phyloP scores from a whole-genome alignment of 768 basidiomycete species.

The Collybia mongolica region DNA sequence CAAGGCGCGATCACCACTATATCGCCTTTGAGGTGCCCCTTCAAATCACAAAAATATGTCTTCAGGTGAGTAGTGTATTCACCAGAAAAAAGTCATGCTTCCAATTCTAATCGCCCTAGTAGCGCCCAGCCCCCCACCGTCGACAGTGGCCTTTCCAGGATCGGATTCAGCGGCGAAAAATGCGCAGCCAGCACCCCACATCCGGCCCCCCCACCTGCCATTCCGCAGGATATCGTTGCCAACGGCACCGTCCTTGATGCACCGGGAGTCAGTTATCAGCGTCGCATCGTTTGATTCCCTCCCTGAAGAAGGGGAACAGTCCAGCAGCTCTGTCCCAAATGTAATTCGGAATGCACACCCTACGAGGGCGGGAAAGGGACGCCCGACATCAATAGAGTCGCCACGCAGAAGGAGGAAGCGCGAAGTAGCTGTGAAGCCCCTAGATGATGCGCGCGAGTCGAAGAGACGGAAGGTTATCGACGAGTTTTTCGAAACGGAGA shows the following conservation, averaged over 20 bases:
- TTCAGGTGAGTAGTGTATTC: conserved; percentile 3
- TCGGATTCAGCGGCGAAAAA: conserved; percentile 18
- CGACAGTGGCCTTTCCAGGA: conserved; percentile 24
- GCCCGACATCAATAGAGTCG: conserved; percentile 39
- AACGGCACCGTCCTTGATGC: conserved; percentile 45
- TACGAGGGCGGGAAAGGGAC: conserved; percentile 25
- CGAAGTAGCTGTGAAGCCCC: conserved; percentile 34
- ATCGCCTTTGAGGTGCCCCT: too few relatives aligned
- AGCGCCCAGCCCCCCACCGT: conserved; percentile 13
- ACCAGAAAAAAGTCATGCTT: not conserved
- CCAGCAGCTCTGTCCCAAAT: conserved; percentile 24
- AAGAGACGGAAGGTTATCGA: conserved; percentile 72
- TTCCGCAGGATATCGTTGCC: conserved; percentile 66
- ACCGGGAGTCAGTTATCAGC: conserved; percentile 68
- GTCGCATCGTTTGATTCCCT: conserved; percentile 74
- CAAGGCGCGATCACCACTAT: too few relatives aligned
- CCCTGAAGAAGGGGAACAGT: conserved; percentile 45
- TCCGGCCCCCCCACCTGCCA: conserved; percentile 48
- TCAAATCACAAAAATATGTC: not conserved
- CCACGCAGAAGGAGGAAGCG: conserved; percentile 34
- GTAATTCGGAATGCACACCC: conserved; percentile 23
- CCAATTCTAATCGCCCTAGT: not conserved
- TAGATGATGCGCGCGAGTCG: conserved; percentile 45
- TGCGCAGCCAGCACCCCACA: conserved; percentile 27
- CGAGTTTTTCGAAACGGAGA: conserved; percentile 83